Evolutionary conservation across 768 basidiomycete genomes (phyloP).

Genomic region (Boletus coccyginus): DNA sequence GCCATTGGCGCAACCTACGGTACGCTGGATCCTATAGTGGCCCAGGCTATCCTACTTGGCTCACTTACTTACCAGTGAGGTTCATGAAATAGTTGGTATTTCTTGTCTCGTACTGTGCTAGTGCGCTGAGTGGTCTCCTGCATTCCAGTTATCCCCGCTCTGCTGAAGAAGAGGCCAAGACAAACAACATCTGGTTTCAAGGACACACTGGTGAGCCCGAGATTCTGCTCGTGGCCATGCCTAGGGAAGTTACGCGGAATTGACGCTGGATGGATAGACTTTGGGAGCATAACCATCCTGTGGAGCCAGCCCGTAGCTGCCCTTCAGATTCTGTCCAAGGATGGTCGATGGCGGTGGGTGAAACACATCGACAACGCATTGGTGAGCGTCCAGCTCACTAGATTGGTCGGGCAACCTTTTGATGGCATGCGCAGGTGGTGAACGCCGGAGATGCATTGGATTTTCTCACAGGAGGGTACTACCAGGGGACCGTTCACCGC

Average conservation of each 20-base stretch:
- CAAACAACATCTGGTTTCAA: constrained; percentile 57
- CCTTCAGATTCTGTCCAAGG: constrained; percentile 52
- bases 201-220: constrained; percentile 49
- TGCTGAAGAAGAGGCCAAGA: constrained; percentile 46
- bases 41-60: not conserved
- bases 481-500: constrained; percentile 58
- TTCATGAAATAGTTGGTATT: constrained; percentile 63
- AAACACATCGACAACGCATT: constrained; percentile 57
- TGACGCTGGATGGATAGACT: constrained; percentile 33
- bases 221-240: too few relatives aligned
- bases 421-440: constrained; percentile 40
- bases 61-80: constrained; percentile 38
- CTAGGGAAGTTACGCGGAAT: not conserved
- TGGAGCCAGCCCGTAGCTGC: constrained; percentile 61
- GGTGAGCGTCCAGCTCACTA: constrained; percentile 27
- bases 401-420: not conserved
- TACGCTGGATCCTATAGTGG: constrained; percentile 14
- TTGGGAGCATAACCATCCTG: constrained; percentile 54
- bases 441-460: constrained; percentile 61
- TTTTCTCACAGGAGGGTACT: constrained; percentile 59
- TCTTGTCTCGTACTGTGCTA: not conserved
- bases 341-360: constrained; percentile 57
- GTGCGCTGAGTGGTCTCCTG: not conserved
- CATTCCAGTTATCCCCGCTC: constrained; percentile 46
- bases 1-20: constrained; percentile 42